Evolutionary conservation across 208 protist genomes (phyloP), one percentile per base, ranked within the genome.

Genomic region (Trypanosoma brucei): DNA sequence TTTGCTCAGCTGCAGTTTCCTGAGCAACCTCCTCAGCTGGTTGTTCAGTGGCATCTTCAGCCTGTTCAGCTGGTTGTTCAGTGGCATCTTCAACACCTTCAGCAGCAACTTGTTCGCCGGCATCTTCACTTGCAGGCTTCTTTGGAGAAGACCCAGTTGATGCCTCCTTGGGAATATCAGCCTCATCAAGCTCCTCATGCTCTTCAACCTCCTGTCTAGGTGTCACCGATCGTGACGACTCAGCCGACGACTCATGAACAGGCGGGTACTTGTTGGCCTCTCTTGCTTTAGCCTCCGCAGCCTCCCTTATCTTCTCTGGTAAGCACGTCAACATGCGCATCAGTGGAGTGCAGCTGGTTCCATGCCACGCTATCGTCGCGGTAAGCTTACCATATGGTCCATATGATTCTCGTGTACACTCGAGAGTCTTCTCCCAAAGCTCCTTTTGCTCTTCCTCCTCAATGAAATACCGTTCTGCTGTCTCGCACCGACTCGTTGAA

Each of bases 401-500:
- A 67, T 84, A 92, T 36, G 76, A 75, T 2, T 57, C 62, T n/a
- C 77, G 78, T 34, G 74, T 76, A 22, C 44, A 50, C 6, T 65
- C 13, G 9, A 71, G 42, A 37, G 85, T 57, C 30, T 77, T 48
- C 5, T 56, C 50, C 54, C 62, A 88, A 22, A 85, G 55, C n/a
- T 51, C 59, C 33, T 74, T 62, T 2, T 38, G 14, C 61, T 83
- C 78, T 57, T 66, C 62, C 34, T 89, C 66, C 55, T 84, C 71
- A 44, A 92, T 70, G 59, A 77, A 71, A 40, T 76, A 81, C 31
- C 86, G 82, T 22, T 55, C 38, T 0, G 75, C 45, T 31, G 89
- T 62, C 63, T 92, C 82, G 3, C 42, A 54, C 34, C 86, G 86
- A 51, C 72, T 75, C 1, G 76, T 56, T 2, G 69, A 64, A 59